Conservation (phyloP, 1,284 basidiomycete species). For the Microbotryum intermedium region DNA sequence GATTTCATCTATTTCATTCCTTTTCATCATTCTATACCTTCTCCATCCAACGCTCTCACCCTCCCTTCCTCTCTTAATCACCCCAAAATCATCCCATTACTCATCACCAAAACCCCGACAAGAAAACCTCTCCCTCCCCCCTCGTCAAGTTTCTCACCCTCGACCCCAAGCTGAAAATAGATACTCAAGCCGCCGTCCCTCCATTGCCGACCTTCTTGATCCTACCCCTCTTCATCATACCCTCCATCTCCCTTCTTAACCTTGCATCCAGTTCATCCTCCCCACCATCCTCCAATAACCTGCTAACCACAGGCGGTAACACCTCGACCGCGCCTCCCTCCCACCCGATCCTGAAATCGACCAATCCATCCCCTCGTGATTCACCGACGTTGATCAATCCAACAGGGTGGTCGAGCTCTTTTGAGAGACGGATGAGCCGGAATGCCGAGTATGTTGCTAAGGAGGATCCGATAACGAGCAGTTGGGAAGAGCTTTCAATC, state of each 20-base stretch:
- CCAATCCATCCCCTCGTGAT: constrained; percentile 67
- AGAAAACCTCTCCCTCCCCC: no score
- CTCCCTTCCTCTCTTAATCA: no score
- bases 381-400: constrained; percentile 77
- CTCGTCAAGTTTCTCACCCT: no score
- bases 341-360: constrained; percentile 28
- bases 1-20: no score
- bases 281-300: constrained; percentile 61
- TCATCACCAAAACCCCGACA: no score
- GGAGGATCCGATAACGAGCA: constrained; percentile 77
- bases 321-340: constrained; percentile 21
- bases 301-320: constrained; percentile 50
- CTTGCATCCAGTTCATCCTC: constrained; percentile 35
- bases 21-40: no score
- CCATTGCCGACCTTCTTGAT: constrained; percentile 36
- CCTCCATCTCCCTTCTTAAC: constrained; percentile 43
- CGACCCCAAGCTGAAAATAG: no score
- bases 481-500: constrained; percentile 54
- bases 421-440: constrained; percentile 69
- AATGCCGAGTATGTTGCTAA: constrained; percentile 87
- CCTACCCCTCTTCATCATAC: constrained; percentile 52
- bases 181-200: constrained; percentile 1
- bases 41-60: no score
- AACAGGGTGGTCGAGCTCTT: constrained; percentile 64
- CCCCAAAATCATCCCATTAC: no score